Conservation (phyloP, 306 rosid genomes). For the Glycine tomentella region DNA sequence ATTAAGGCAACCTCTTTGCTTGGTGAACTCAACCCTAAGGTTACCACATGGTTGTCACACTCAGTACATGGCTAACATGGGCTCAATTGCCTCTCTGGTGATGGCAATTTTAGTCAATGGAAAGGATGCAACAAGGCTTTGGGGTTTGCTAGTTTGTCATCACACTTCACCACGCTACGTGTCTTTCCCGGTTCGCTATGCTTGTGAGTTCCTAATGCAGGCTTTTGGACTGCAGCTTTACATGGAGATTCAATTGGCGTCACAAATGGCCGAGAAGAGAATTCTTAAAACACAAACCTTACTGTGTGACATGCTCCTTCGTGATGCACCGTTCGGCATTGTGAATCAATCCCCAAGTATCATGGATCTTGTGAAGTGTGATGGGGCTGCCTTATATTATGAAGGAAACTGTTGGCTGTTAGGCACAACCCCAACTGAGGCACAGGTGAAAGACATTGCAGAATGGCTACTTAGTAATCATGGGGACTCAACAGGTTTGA, state of each 20-base stretch:
- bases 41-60: constrained; percentile 79
- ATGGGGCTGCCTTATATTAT: constrained; percentile 82
- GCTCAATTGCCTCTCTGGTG: constrained; percentile 74
- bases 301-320: constrained; percentile 86
- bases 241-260: constrained; percentile 79
- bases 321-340: constrained; percentile 72
- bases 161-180: constrained; percentile 73
- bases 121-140: constrained; percentile 65
- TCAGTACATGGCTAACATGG: constrained; percentile 84
- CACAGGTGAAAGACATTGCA: constrained; percentile 72
- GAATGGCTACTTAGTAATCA: constrained; percentile 72
- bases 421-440: constrained; percentile 85
- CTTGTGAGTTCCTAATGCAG: constrained; percentile 87
- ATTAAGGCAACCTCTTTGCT: constrained; percentile 69
- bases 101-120: constrained; percentile 68
- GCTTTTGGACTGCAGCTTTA: constrained; percentile 76
- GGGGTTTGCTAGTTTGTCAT: constrained; percentile 94
- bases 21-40: constrained; percentile 86
- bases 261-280: constrained; percentile 72
- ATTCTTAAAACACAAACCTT: constrained; percentile 74
- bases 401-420: constrained; percentile 68
- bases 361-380: constrained; percentile 84
- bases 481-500: constrained; percentile 79
- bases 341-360: constrained; percentile 80
- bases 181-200: constrained; percentile 88